Evolutionary conservation across 148 eudicot genomes (phyloP).

Genomic region (Oxyria digyna): DNA sequence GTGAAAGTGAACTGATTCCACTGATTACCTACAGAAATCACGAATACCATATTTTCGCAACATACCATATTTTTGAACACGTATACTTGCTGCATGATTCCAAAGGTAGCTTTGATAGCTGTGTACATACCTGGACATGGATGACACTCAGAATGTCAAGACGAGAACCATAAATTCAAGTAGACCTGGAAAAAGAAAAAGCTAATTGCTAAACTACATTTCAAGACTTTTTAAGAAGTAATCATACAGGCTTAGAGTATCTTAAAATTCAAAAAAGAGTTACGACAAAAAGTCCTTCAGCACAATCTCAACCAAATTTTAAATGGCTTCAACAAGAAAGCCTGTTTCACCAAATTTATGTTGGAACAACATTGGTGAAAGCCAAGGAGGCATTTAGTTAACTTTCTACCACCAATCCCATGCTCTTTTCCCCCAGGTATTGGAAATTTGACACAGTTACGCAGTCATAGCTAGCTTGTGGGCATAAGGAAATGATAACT

Average conservation of each 20-base stretch:
- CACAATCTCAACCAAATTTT: not conserved
- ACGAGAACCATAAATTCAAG: not conserved
- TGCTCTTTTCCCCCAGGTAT: not conserved
- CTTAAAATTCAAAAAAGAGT: not conserved
- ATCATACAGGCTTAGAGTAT: not conserved
- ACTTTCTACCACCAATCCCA: not conserved
- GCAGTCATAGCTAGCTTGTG: not conserved
- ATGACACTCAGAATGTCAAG: conserved; percentile 7
- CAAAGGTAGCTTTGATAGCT: conserved; percentile 96
- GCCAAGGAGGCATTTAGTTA: not conserved
- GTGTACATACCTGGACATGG: conserved; percentile 75
- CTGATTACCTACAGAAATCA: not conserved
- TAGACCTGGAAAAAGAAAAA: not conserved
- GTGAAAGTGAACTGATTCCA: not conserved
- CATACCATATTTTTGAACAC: conserved; percentile 83
- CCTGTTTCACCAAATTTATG: not conserved
- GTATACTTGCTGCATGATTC: conserved; percentile 85
- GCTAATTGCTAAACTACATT: not conserved
- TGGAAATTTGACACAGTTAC: not conserved
- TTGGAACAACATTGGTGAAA: not conserved
- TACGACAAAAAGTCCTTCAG: not conserved
- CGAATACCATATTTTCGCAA: not conserved
- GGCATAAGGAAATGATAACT: not conserved
- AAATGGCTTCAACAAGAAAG: not conserved
- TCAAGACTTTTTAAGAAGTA: not conserved